A percentile compares a stretch with the other conserved stretches of the same genome.
Conservation (phyloP, 2,329 filamentous ascomycete species). For the Fonsecaea multimorphosa region DNA sequence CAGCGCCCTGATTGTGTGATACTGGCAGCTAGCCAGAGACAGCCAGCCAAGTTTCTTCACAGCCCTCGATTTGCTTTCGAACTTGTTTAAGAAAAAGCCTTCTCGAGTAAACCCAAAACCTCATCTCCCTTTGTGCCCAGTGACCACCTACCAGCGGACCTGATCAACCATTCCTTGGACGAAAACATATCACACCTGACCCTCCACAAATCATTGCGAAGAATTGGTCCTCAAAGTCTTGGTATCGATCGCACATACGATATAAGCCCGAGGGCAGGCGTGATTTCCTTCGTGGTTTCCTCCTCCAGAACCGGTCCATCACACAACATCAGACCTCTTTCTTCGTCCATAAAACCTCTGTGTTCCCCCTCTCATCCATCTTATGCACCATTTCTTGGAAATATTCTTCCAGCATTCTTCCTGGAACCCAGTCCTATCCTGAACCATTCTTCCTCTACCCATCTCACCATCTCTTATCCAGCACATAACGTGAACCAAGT, state of each 20-base stretch:
- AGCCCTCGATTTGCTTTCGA: neutral
- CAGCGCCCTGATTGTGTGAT: conserved; percentile 1
- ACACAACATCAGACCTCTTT: neutral
- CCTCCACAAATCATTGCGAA: neutral
- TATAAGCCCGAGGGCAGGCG: neutral
- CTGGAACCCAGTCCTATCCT: neutral
- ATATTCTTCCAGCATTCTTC: conserved; percentile 3
- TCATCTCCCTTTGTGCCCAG: neutral
- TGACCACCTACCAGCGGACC: neutral
- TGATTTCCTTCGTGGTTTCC: neutral
- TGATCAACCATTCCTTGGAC: neutral
- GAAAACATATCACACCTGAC: neutral
- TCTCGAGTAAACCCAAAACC: neutral
- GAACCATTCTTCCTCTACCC: neutral
- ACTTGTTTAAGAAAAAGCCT: neutral
- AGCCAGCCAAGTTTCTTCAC: neutral
- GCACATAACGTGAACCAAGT: neutral
- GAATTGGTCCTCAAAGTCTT: neutral
- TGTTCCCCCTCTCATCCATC: neutral
- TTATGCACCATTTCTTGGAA: neutral
- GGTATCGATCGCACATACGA: neutral
- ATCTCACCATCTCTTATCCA: neutral
- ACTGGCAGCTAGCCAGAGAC: neutral
- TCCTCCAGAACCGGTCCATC: neutral
- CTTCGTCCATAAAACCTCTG: neutral